A percentile compares a stretch with the other conserved stretches of the same genome.
phyloP scores from a whole-genome alignment of 2,329 filamentous ascomycete species.

The Daldinia sp. region DNA sequence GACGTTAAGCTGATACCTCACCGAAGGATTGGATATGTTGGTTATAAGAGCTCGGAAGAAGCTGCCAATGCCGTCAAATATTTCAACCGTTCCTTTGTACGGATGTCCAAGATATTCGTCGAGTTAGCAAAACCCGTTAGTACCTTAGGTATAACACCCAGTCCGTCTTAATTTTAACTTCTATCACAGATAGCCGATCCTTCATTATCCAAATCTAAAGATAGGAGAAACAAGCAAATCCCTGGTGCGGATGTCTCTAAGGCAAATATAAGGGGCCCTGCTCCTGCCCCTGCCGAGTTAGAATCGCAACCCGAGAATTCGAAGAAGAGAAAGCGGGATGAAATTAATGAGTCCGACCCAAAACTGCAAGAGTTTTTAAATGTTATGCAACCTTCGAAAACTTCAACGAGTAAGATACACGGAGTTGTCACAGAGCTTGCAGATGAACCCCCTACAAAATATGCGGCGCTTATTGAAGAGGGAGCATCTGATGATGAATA shows the following conservation, averaged over 20 bases:
- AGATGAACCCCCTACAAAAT: constrained; percentile 57
- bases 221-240: constrained; percentile 26
- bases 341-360: constrained; percentile 72
- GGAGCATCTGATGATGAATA: constrained; percentile 81
- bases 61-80: constrained; percentile 89
- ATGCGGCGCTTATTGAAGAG: constrained; percentile 58
- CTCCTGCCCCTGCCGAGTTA: constrained; percentile 41
- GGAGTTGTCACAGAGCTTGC: constrained; percentile 55
- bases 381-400: constrained; percentile 78
- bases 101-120: constrained; percentile 93
- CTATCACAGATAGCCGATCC: constrained; percentile 57
- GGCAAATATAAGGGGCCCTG: constrained; percentile 20
- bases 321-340: constrained; percentile 77
- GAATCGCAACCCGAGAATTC: constrained; percentile 54
- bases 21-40: constrained; percentile 93
- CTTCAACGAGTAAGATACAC: constrained; percentile 70
- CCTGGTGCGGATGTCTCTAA: constrained; percentile 1
- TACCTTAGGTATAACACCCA: constrained; percentile 17
- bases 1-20: constrained; percentile 92
- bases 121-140: constrained; percentile 86
- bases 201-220: constrained; percentile 50
- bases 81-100: constrained; percentile 95
- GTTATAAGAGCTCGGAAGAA: constrained; percentile 85
- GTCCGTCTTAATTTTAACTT: constrained; percentile 8
- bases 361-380: constrained; percentile 89